Base-by-base conservation (phyloP, 2,329 filamentous ascomycete species). In the Fusarium scirpi region DNA sequence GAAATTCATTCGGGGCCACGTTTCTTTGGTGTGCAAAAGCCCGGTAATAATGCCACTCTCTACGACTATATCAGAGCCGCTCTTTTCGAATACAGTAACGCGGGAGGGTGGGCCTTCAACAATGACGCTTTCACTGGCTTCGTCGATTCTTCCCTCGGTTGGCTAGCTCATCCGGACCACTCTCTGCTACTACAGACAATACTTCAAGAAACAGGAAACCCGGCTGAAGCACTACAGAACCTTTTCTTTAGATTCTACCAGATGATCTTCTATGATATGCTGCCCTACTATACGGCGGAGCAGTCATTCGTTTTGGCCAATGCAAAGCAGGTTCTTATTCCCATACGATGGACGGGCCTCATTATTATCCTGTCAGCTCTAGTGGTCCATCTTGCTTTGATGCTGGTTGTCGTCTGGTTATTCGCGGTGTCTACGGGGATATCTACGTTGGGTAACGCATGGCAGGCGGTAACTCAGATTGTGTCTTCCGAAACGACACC, bases 401-500 rank as follows among this genome's bases (percentile, higher is more conserved):
- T n/a, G 8, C 2, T 20, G 1, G 13, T 38, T 4, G 58, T 55
- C 0, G n/a, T 71, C 0, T 16, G 45, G 6, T 15, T 66, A 7
- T 71, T 71, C n/a, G 43, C 30, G 4, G 5, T 27, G 2, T 59
- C 38, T 1, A 71, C 69, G 0, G 24, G 34, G 6, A 8, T 25
- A 3, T 68, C 68, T 2, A n/a, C 30, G 0, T 18, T 71, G 0
- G 65, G 69, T 0, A 58, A 71, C 18, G 16, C 54, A 0, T 71
- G 68, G 69, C 65, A 71, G 20, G 52, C 61, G 0, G 51, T 71
- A 5, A 48, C 69, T 0, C 65, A 71, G 29, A 62, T 68, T 1
- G 11, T 65, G 3, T 71, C 64, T 3, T 59, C 54, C 0, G 45
- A 68, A 13, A 71, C 64, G 2, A 45, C 11, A 5, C 46, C 46